phyloP scores from a whole-genome alignment of 1,284 basidiomycete genomes.

The Mycosarcoma maydis region DNA sequence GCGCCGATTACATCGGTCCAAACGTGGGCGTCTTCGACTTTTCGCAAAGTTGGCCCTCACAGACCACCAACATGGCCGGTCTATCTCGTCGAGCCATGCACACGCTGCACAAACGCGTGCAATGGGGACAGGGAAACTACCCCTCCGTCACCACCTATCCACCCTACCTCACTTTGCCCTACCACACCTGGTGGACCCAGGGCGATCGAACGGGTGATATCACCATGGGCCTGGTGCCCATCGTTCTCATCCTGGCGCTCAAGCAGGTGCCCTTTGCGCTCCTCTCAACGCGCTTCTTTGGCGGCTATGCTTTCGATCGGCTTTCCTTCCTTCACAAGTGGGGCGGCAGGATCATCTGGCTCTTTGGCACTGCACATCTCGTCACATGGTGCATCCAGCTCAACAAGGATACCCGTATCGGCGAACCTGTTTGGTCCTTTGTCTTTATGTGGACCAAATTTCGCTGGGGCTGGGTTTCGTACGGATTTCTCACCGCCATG shows the following conservation, averaged over 20 bases:
- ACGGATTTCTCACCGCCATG: conserved; percentile 76
- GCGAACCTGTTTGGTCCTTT: conserved; percentile 72
- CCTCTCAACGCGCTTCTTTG: conserved; percentile 77
- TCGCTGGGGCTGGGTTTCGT: conserved; percentile 78
- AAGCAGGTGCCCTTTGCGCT: conserved; percentile 84
- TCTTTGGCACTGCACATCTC: conserved; percentile 77
- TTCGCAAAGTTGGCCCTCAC: conserved; percentile 44
- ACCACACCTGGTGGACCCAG: conserved; percentile 80
- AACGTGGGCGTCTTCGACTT: conserved; percentile 65
- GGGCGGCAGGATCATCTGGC: conserved; percentile 79
- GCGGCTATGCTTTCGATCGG: conserved; percentile 80
- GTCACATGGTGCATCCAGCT: conserved; percentile 81
- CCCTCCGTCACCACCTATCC: conserved; percentile 50
- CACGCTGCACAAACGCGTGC: conserved; percentile 32
- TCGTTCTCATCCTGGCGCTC: conserved; percentile 80
- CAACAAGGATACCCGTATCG: conserved; percentile 70
- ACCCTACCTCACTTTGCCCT: conserved; percentile 74
- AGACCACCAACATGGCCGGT: conserved; percentile 30
- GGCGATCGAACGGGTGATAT: conserved; percentile 79
- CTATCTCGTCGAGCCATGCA: conserved; percentile 27
- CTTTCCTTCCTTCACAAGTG: conserved; percentile 78
- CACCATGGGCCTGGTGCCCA: conserved; percentile 80
- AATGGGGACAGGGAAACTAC: conserved; percentile 59
- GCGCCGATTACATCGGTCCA: conserved; percentile 80
- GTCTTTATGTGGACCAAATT: conserved; percentile 78